Evolutionary conservation across 495 filamentous ascomycete species (phyloP), one percentile per base, ranked within the genome.

Genomic region (Penicillium arizonense): DNA sequence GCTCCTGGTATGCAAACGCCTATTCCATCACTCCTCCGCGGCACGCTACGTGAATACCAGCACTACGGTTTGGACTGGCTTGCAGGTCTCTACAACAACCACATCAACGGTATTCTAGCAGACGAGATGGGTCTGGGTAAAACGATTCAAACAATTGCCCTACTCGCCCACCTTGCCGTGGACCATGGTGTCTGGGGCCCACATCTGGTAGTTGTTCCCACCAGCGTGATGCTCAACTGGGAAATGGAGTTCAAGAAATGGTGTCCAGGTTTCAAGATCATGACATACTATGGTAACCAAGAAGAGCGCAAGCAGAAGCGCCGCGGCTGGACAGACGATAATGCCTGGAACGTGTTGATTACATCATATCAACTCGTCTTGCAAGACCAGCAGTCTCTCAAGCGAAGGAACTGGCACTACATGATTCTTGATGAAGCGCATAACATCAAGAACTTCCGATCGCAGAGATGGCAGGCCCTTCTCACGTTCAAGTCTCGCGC

Each of bases 171-270:
- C 67, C 80, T 99, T 33, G 95, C 95, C 20, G 91, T 91, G 47
- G 78, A 96, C 50, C 87, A 96, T 66, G 84, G 90, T 62, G 84
- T 92, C 23, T 99, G 95, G 95, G 95, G 95, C 0, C 90, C 95
- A 0, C 95, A 99, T 77, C 75, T 99, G 18, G 87, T 99, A 34
- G 87, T 99, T 55, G 95, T 99, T 6, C 95, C 95, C 2, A 97
- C 95, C 8, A 96, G 91, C 71, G 95, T 99, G 26, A 96, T 99
- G 79, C 84, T 99, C 46, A 99, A 99, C 66, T 99, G 95, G 95
- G 95, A 97, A 67, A 97, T 96, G 87, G 95, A 99, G 69, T 99
- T 99, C 79, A 97, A 97, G 64, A 97, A 97, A 69, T 99, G 91
- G 86, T 91, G 90, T 44, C 95, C 95, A 11, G 95, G 95, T 2